A percentile compares a stretch with the other conserved stretches of the same genome.
These are phyloP conservation scores for Eucalyptus albens DNA, from an alignment of 345 rosid species.

Conservation along the genomic window DNA sequence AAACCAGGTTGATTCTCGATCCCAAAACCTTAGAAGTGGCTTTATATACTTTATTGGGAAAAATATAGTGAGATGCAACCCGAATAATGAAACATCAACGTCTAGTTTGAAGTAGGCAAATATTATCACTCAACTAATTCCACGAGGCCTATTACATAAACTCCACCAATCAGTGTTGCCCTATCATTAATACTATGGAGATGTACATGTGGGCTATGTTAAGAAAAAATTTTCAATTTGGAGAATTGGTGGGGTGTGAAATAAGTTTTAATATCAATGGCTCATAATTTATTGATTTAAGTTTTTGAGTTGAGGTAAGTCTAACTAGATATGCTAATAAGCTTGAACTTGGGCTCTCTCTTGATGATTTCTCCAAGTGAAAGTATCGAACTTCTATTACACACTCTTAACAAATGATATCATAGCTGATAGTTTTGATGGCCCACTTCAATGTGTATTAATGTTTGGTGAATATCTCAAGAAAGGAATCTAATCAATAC, in stretches of 20 bases:
- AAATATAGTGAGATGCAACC: not conserved
- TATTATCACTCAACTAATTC: not conserved
- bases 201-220: not conserved
- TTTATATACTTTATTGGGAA: not conserved
- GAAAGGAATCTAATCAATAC: too few species aligned
- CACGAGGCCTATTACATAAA: not conserved
- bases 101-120: not conserved
- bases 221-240: not conserved
- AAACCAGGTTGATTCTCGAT: not conserved
- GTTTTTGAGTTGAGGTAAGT: not conserved
- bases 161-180: not conserved
- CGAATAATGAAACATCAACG: not conserved
- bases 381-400: not conserved
- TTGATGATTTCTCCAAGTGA: not conserved
- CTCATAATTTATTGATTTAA: not conserved
- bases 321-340: not conserved
- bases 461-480: not conserved
- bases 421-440: not conserved
- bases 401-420: not conserved
- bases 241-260: not conserved
- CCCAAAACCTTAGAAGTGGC: not conserved
- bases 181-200: not conserved
- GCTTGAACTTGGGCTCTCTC: not conserved
- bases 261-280: too few species aligned
- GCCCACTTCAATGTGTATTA: not conserved